phyloP scores from a whole-genome alignment of 139 green algal species.

The Auxenochlorella protothecoides region DNA sequence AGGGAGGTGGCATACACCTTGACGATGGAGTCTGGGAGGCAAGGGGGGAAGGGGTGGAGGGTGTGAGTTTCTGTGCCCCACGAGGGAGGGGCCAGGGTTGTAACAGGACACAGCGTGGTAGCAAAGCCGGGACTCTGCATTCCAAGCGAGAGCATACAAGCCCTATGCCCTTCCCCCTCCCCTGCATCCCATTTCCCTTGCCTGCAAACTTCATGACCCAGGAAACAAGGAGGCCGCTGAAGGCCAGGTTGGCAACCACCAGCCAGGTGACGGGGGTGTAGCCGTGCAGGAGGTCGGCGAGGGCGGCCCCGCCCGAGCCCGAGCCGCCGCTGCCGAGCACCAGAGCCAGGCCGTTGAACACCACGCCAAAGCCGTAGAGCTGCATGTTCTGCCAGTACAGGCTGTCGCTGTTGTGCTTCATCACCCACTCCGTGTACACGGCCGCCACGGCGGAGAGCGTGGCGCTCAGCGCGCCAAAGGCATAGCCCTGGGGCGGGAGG shows the following conservation, averaged over 20 bases:
- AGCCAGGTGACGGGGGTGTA: slow-evolving; percentile 40
- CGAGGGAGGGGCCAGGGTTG: too few species aligned
- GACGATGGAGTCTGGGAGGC: slow-evolving; percentile 42
- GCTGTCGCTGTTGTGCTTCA: slow-evolving; percentile 51
- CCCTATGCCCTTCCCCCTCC: too few species aligned
- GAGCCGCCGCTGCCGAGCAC: background rate
- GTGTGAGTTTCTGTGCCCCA: too few species aligned
- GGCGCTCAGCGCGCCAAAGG: slow-evolving; percentile 24
- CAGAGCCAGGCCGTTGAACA: slow-evolving; percentile 39
- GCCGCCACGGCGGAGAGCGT: slow-evolving; percentile 39
- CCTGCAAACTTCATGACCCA: slow-evolving; percentile 63
- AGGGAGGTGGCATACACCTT: slow-evolving; percentile 61
- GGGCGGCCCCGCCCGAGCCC: slow-evolving; percentile 3
- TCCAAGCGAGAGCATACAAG: too few species aligned
- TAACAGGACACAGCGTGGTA: too few species aligned
- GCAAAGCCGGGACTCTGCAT: too few species aligned
- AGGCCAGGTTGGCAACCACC: slow-evolving; percentile 48
- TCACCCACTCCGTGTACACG: slow-evolving; percentile 58
- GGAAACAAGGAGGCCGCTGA: slow-evolving; percentile 38
- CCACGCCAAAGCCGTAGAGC: slow-evolving; percentile 45
- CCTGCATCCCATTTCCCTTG: too few species aligned
- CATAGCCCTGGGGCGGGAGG: slow-evolving; percentile 14
- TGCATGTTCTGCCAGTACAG: slow-evolving; percentile 59
- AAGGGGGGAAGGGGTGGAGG: too few species aligned
- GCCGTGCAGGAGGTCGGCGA: slow-evolving; percentile 19